Evolutionary conservation across 192 early-diverging fungal genomes (phyloP).

Genomic region (Chytriomyces hyalinus): DNA sequence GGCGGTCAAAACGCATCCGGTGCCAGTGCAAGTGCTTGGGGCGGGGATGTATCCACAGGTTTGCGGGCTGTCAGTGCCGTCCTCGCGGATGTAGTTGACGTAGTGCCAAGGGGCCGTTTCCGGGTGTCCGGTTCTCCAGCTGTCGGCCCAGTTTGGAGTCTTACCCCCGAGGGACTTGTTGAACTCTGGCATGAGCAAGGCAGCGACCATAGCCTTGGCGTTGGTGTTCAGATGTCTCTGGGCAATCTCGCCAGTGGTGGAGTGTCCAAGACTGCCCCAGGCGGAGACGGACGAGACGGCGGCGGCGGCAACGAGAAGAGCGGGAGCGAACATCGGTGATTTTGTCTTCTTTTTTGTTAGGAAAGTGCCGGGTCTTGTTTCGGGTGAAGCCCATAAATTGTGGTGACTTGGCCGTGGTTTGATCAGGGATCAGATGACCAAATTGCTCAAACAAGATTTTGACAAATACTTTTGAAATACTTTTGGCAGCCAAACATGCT

Average conservation of each 20-base stretch:
- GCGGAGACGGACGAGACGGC: slow-evolving; percentile 9
- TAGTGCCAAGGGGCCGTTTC: slow-evolving; percentile 18
- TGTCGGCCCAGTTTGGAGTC: slow-evolving; percentile 27
- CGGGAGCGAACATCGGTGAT: no score
- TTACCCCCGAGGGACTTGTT: neutral
- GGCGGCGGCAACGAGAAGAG: neutral
- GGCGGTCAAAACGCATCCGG: slow-evolving; percentile 21
- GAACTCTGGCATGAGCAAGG: slow-evolving; percentile 1
- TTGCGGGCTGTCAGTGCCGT: neutral
- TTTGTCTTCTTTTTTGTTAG: no score
- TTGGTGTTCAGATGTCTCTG: slow-evolving; percentile 15
- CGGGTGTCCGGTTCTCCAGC: slow-evolving; percentile 3
- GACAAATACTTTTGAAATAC: no score
- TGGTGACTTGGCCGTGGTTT: no score
- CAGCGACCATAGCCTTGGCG: neutral
- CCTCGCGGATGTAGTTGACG: slow-evolving; percentile 3
- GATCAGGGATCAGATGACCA: no score
- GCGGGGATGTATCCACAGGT: slow-evolving; percentile 7
- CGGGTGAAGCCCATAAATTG: no score
- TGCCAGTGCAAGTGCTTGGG: slow-evolving; percentile 7
- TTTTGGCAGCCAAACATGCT: no score
- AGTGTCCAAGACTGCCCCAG: slow-evolving; percentile 16
- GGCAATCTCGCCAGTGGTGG: slow-evolving; percentile 16
- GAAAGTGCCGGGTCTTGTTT: no score
- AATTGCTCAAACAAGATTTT: no score